Evolutionary conservation across 805 yeast genomes (phyloP).

Genomic region (Wickerhamiella siamensis): DNA sequence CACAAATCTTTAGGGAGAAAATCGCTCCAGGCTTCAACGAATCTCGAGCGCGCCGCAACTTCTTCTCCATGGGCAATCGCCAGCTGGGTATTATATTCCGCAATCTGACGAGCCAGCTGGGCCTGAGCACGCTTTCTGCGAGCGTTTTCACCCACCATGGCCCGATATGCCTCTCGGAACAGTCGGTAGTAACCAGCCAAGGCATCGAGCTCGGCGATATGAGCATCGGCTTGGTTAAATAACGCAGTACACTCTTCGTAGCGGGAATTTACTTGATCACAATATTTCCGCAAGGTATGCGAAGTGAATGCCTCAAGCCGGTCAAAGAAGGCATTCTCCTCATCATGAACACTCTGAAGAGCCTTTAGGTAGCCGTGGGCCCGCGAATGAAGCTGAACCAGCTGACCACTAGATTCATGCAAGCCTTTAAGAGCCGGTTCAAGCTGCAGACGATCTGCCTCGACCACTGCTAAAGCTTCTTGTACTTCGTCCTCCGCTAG

Average conservation of each 20-base stretch:
- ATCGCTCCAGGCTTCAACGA: slow-evolving; percentile 36
- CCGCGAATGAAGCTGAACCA: neutral
- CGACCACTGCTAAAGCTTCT: slow-evolving; percentile 44
- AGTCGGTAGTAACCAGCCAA: slow-evolving; percentile 36
- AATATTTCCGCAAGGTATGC: slow-evolving; percentile 10
- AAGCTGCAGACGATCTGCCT: slow-evolving; percentile 23
- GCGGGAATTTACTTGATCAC: slow-evolving; percentile 14
- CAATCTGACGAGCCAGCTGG: slow-evolving; percentile 29
- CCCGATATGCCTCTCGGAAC: slow-evolving; percentile 39
- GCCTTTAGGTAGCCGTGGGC: slow-evolving; percentile 10
- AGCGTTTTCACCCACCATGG: slow-evolving; percentile 37
- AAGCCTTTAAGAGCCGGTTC: slow-evolving; percentile 21
- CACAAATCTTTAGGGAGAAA: slow-evolving; percentile 44
- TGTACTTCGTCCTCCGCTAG: slow-evolving; percentile 29
- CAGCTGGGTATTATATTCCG: slow-evolving; percentile 31
- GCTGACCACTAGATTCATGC: neutral
- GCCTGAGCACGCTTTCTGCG: slow-evolving; percentile 34
- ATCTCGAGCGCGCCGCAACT: slow-evolving; percentile 28
- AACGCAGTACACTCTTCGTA: slow-evolving; percentile 16
- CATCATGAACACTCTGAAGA: slow-evolving; percentile 19
- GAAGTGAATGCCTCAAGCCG: slow-evolving; percentile 15
- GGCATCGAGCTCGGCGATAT: slow-evolving; percentile 27
- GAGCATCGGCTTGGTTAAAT: slow-evolving; percentile 18
- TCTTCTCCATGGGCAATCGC: slow-evolving; percentile 32
- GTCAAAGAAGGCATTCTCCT: slow-evolving; percentile 9